Percentiles rank a stretch among this genome's conserved stretches.
Conservation (phyloP, 208 protist genomes). For the Acanthamoeba castellanii region DNA sequence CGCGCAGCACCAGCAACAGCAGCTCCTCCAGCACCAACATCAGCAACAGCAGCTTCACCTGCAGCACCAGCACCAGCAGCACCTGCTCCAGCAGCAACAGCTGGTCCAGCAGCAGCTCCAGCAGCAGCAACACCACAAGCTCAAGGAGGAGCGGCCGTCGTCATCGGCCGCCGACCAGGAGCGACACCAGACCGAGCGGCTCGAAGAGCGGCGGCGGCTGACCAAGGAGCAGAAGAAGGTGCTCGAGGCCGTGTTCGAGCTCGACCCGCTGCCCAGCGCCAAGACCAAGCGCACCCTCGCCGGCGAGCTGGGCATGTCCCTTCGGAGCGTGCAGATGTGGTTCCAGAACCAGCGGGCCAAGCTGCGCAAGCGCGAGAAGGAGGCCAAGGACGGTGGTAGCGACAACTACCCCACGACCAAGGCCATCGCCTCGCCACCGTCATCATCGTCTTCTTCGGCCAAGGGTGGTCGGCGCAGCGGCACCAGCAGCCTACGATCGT, state of each 20-base stretch:
- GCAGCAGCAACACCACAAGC: conserved; percentile 30
- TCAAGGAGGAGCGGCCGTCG: background rate
- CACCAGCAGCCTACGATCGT: conserved; percentile 1
- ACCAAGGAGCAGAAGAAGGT: conserved; percentile 78
- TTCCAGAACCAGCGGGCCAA: conserved; percentile 85
- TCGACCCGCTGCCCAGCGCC: conserved; percentile 78
- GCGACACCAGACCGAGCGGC: conserved; percentile 13
- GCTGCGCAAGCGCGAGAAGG: conserved; percentile 61
- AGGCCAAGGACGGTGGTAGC: background rate
- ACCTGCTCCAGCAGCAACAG: conserved; percentile 4
- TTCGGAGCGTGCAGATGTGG: conserved; percentile 82
- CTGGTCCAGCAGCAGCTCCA: conserved; percentile 10
- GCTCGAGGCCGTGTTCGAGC: conserved; percentile 81
- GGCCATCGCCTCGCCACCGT: background rate
- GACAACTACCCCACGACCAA: background rate
- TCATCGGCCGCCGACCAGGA: background rate
- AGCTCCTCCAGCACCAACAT: background rate
- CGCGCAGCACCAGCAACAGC: background rate
- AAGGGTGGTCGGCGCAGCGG: background rate
- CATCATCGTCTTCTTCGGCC: background rate
- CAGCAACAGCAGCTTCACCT: conserved; percentile 16
- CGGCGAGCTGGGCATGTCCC: conserved; percentile 81
- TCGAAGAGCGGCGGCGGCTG: conserved; percentile 77
- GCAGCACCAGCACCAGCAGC: background rate
- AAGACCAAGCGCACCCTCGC: conserved; percentile 75